A percentile compares a stretch with the other conserved stretches of the same genome.
These are phyloP conservation scores for Seiridium unicorne DNA, from an alignment of 2,329 filamentous ascomycete species.

Conservation along the genomic window DNA sequence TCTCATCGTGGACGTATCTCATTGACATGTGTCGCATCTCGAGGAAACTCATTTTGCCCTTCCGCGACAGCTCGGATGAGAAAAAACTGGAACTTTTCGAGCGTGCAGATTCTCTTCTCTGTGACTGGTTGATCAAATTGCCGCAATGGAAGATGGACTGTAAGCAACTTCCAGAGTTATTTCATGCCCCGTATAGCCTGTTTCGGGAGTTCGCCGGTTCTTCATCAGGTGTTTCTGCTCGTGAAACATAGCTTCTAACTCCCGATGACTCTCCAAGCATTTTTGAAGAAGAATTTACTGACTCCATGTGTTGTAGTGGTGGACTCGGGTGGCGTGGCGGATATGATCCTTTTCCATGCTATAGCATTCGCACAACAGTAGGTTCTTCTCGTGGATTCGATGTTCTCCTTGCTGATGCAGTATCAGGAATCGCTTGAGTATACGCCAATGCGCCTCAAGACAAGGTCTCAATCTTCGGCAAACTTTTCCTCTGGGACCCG, in stretches of 20 bases:
- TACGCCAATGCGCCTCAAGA: conserved; percentile 23
- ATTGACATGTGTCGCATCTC: conserved; percentile 35
- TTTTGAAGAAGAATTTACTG: too few species aligned
- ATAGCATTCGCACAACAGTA: conserved; percentile 34
- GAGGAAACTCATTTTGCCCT: conserved; percentile 28
- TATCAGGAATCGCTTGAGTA: conserved; percentile 23
- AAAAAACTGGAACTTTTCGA: conserved; percentile 22
- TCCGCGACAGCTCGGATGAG: conserved; percentile 20
- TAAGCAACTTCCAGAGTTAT: too few species aligned
- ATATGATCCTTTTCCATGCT: conserved; percentile 36
- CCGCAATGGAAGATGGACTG: conserved; percentile 35
- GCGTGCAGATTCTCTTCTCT: conserved; percentile 34
- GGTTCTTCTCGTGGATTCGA: conserved; percentile 13
- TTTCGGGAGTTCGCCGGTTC: too few species aligned
- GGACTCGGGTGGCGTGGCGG: conserved; percentile 32
- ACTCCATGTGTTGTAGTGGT: conserved; percentile 17
- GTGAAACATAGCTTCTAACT: too few species aligned
- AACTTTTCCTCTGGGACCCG: conserved; percentile 26
- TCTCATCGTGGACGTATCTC: conserved; percentile 36
- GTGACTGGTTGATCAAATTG: conserved; percentile 35
- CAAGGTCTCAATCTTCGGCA: conserved; percentile 26
- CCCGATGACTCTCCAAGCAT: too few species aligned
- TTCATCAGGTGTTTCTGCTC: too few species aligned
- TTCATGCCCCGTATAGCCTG: too few species aligned
- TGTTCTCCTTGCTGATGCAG: neutral